Percentiles rank a stretch among this genome's conserved stretches.
phyloP scores from a whole-genome alignment of 306 rosid species.

The Cicer yamashitae region DNA sequence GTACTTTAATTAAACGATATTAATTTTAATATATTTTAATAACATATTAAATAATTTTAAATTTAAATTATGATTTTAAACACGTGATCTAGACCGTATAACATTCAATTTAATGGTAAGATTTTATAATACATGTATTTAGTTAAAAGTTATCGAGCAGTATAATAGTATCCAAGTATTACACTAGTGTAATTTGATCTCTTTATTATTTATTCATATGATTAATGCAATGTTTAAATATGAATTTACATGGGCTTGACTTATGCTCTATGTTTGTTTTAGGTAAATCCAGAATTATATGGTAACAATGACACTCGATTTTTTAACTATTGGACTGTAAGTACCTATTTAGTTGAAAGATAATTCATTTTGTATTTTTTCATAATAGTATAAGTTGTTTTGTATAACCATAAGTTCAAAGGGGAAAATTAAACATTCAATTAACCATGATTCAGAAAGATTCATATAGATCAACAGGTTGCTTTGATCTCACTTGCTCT shows the following conservation, averaged over 20 bases:
- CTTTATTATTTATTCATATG: too few species aligned
- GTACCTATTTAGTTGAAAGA: constrained; percentile 20
- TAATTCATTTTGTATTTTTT: background rate
- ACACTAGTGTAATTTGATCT: too few species aligned
- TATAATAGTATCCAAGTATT: background rate
- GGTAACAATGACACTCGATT: constrained; percentile 56
- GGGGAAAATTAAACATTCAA: background rate
- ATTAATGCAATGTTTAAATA: background rate
- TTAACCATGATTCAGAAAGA: constrained; percentile 46
- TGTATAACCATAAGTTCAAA: background rate
- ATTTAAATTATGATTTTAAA: too few species aligned
- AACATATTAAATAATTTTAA: too few species aligned
- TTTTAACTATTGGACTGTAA: constrained; percentile 67
- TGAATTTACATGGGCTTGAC: background rate
- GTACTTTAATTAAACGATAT: too few species aligned
- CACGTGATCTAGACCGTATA: too few species aligned
- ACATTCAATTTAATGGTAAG: too few species aligned
- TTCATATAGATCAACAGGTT: constrained; percentile 59
- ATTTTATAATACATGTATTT: too few species aligned
- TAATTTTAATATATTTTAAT: too few species aligned
- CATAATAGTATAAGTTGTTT: background rate
- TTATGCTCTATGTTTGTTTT: background rate
- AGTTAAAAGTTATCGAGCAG: too few species aligned
- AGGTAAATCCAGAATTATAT: constrained; percentile 68
- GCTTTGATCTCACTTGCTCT: constrained; percentile 69